Evolutionary conservation across 2,329 filamentous ascomycete genomes (phyloP).

Genomic region (Cytospora piceae): DNA sequence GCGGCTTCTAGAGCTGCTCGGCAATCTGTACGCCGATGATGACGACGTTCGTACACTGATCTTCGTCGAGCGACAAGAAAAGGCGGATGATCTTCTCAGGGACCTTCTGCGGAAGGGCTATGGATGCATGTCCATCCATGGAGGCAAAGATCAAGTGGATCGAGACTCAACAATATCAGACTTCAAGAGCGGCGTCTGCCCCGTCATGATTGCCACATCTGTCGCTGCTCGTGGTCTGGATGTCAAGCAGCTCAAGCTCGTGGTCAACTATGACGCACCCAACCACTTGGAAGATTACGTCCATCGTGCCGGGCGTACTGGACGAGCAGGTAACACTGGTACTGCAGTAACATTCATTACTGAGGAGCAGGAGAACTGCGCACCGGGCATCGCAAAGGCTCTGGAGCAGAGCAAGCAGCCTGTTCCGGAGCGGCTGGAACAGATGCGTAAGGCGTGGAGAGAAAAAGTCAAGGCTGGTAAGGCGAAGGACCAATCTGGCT

Average conservation of each 20-base stretch:
- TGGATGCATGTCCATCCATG: conserved; percentile 90
- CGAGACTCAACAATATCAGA: conserved; percentile 90
- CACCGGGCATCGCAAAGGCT: conserved; percentile 86
- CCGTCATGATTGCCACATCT: conserved; percentile 91
- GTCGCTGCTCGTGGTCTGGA: conserved; percentile 94
- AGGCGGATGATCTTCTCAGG: conserved; percentile 77
- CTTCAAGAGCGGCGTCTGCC: conserved; percentile 89
- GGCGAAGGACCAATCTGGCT: conserved; percentile 86
- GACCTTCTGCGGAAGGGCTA: conserved; percentile 84
- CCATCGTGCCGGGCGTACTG: conserved; percentile 90
- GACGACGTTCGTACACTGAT: conserved; percentile 89
- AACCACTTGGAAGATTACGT: conserved; percentile 98
- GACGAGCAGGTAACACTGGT: conserved; percentile 90
- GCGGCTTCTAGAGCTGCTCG: conserved; percentile 82
- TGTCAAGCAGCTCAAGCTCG: conserved; percentile 92
- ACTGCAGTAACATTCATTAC: conserved; percentile 95
- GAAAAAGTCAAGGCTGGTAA: conserved; percentile 93
- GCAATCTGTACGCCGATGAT: conserved; percentile 82
- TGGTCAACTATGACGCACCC: conserved; percentile 93
- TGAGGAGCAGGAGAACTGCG: conserved; percentile 87
- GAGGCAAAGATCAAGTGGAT: conserved; percentile 91
- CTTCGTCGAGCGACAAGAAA: conserved; percentile 91
- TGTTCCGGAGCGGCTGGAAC: conserved; percentile 70
- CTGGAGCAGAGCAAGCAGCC: conserved; percentile 88
- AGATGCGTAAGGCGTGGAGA: conserved; percentile 73